Evolutionary conservation across 345 rosid genomes (phyloP).

Genomic region (Dimocarpus longan): DNA sequence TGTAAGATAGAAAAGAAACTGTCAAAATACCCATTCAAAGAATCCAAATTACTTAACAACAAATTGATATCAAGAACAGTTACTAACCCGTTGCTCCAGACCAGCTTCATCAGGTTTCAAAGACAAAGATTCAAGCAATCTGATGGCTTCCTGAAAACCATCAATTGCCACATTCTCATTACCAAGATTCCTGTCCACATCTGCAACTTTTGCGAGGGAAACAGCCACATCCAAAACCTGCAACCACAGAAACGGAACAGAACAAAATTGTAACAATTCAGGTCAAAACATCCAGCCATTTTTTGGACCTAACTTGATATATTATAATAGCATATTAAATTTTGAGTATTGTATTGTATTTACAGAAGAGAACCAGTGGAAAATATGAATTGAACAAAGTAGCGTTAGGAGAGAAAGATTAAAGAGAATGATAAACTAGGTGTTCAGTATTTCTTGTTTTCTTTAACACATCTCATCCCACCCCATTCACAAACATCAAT

Average conservation of each 20-base stretch:
- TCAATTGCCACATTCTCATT: slow-evolving; percentile 61
- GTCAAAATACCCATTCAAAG: neutral
- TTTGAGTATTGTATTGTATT: neutral
- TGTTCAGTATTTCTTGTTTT: neutral
- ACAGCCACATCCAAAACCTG: slow-evolving; percentile 81
- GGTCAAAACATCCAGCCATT: neutral
- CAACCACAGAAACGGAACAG: neutral
- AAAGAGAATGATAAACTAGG: neutral
- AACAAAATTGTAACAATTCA: neutral
- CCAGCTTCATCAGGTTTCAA: slow-evolving; percentile 67
- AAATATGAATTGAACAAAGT: neutral
- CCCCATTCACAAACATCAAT: neutral
- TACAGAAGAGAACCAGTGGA: neutral
- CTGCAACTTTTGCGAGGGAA: slow-evolving; percentile 95
- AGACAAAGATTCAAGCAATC: slow-evolving; percentile 65
- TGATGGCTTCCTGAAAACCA: slow-evolving; percentile 84
- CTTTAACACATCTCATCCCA: neutral
- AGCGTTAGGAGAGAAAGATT: neutral
- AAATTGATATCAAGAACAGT: slow-evolving; percentile 9
- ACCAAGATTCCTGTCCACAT: slow-evolving; percentile 74
- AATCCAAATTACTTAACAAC: neutral
- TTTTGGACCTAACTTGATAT: slow-evolving; percentile 2
- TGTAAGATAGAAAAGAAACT: slow-evolving; percentile 37
- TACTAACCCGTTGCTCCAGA: slow-evolving; percentile 77
- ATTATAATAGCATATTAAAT: neutral